Evolutionary conservation across 306 rosid species (phyloP).

Genomic region (Morella rubra): DNA sequence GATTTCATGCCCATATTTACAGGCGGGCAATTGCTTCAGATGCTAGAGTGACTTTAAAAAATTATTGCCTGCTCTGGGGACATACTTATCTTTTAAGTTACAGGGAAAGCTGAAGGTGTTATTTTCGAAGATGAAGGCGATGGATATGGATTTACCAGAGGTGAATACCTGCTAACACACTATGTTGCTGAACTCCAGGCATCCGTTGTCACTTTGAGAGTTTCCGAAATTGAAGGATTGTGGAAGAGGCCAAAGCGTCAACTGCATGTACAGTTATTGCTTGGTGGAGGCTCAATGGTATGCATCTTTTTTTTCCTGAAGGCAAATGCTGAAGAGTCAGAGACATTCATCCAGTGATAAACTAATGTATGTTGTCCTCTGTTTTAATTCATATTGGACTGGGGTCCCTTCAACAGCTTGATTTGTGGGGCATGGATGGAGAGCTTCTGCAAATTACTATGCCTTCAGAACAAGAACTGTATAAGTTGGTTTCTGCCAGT

Average conservation of each 20-base stretch:
- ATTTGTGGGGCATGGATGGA: constrained; percentile 78
- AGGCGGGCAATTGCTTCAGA: background rate
- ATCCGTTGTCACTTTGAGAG: constrained; percentile 61
- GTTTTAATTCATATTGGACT: constrained; percentile 3
- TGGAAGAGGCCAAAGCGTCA: constrained; percentile 78
- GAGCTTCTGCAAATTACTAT: constrained; percentile 59
- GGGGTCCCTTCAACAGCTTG: constrained; percentile 53
- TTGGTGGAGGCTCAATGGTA: constrained; percentile 91
- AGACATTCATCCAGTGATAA: constrained; percentile 13
- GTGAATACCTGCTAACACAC: constrained; percentile 69
- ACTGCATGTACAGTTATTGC: constrained; percentile 69
- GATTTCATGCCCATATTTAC: background rate
- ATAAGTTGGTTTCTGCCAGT: constrained; percentile 57
- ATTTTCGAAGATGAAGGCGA: constrained; percentile 91
- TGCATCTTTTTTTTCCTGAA: constrained; percentile 24
- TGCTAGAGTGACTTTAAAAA: background rate
- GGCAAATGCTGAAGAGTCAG: constrained; percentile 23
- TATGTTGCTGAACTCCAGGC: constrained; percentile 72
- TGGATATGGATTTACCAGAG: constrained; percentile 78
- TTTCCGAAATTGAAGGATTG: constrained; percentile 66
- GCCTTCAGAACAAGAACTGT: constrained; percentile 70
- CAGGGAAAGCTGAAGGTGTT: constrained; percentile 90
- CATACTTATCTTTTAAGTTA: constrained; percentile 23
- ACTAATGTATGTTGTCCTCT: background rate
- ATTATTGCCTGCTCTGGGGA: background rate